Base-by-base conservation (phyloP, 2,329 filamentous ascomycete genomes). In the Trichoderma oligosporum region DNA sequence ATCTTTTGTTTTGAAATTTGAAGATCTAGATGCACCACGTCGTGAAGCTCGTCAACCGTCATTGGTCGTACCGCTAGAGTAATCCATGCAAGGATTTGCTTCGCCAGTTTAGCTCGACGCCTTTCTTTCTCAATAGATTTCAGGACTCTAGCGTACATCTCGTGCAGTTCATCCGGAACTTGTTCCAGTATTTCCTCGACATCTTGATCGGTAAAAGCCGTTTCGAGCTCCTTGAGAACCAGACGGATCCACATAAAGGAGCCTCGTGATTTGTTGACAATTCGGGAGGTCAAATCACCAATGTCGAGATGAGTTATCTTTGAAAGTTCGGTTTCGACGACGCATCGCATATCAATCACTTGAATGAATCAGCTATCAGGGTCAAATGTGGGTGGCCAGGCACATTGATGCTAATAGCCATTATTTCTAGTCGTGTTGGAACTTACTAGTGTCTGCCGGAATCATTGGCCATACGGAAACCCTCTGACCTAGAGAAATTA, bases 231-330 rank as follows among this genome's bases (percentile, higher is more conserved):
- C 25, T 58, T 25, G 4, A 59, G 22, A 4, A 54, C 56, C 12
- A 58, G 31, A 1, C 47, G 48, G 12, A 48, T 20, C 51, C 44
- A 49, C 2, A 58, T 20, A 24, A 58, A 58, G n/a, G 47, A 53
- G 4, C 56, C 56, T 4, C 39, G 36, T 20, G 56, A 58, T 22
- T 27, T 47, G n/a, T n/a, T n/a, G n/a, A n/a, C n/a, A n/a, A n/a
- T n/a, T n/a, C n/a, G n/a, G n/a, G n/a, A n/a, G n/a, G n/a, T n/a
- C n/a, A n/a, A n/a, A n/a, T n/a, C n/a, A n/a, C n/a, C n/a, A n/a
- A n/a, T n/a, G n/a, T n/a, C n/a, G n/a, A n/a, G n/a, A n/a, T n/a
- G n/a, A n/a, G n/a, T n/a, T n/a, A n/a, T n/a, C n/a, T n/a, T n/a
- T n/a, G n/a, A n/a, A n/a, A n/a, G n/a, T n/a, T n/a, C n/a, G n/a